Evolutionary conservation across 306 rosid species (phyloP).

Genomic region (Prunus mira): DNA sequence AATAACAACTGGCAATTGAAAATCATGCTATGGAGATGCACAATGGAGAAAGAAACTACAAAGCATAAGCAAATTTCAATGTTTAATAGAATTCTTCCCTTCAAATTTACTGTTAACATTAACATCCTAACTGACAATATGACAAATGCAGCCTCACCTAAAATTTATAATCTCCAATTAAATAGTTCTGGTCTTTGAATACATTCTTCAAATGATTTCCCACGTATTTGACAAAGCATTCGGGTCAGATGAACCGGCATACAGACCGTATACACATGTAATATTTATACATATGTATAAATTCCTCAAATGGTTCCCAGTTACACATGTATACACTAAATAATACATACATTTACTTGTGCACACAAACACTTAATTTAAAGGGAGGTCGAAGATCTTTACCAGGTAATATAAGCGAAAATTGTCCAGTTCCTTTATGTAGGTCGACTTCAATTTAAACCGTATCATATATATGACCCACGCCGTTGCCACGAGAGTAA

Average conservation of each 20-base stretch:
- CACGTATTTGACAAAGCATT: not conserved
- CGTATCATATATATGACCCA: conserved; percentile 65
- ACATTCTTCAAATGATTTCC: not conserved
- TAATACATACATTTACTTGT: too few relatives aligned
- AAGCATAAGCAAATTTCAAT: not conserved
- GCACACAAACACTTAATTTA: not conserved
- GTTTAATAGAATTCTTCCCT: too few relatives aligned
- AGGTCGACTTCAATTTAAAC: conserved; percentile 59
- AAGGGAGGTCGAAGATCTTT: not conserved
- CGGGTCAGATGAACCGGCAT: not conserved
- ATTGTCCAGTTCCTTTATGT: conserved; percentile 66
- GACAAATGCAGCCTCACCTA: not conserved
- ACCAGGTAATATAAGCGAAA: conserved; percentile 55
- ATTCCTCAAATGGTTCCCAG: not conserved
- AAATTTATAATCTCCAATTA: not conserved
- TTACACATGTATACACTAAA: too few relatives aligned
- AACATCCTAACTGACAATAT: too few relatives aligned
- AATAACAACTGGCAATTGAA: not conserved
- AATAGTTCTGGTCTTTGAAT: not conserved
- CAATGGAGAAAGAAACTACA: not conserved
- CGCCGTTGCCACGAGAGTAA: conserved; percentile 44
- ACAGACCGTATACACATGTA: not conserved
- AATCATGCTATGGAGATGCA: not conserved
- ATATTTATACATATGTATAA: not conserved
- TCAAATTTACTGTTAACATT: too few relatives aligned